Evolutionary conservation across 2,329 filamentous ascomycete genomes (phyloP), one percentile per base, ranked within the genome.

Genomic region (Pseudogymnoascus sp.): DNA sequence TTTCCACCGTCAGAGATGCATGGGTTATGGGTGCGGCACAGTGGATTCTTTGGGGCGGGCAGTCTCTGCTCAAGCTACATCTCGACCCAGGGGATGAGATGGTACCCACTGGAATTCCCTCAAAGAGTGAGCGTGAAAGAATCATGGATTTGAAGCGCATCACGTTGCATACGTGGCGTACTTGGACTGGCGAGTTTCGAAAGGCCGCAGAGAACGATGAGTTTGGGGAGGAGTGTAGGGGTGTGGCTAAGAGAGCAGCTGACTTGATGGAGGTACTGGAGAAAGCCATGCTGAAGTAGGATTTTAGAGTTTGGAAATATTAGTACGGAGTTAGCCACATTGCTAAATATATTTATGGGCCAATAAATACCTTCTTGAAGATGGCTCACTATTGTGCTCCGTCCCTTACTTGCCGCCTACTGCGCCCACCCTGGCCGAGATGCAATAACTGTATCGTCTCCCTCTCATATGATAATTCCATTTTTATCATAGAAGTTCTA

Each of bases 201-300:
- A 28, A 50, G 24, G 24, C 37, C 28, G n/a, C 50, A 16, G 24
- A 38, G 11, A 6, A 5, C 8, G 12, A 38, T 31, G 33, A 37
- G 16, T n/a, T 28, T 12, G 22, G 31, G 22, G 26, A 26, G 19
- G 35, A 26, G 14, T 40, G 31, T 38, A 60, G 22, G 61, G 37
- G 12, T 37, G 37, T 37, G n/a, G 60, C 26, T 2, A 28, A 19
- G 22, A 22, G 37, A 64, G 60, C 62, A 62, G 33, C 40, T 53
- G 22, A 64, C 61, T 37, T 64, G 19, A 31, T 31, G 22, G 40
- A 62, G 53, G 40, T 22, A 38, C 37, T 53, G 14, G n/a, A 37
- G 12, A 24, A 64, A 22, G 40, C 43, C 33, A 53, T 62, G 61
- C 10, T 35, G 24, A 50, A 62, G 28, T 35, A 50, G 24, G 11